Conservation (phyloP, 495 filamentous ascomycete genomes). For the Xylaria intraflava region DNA sequence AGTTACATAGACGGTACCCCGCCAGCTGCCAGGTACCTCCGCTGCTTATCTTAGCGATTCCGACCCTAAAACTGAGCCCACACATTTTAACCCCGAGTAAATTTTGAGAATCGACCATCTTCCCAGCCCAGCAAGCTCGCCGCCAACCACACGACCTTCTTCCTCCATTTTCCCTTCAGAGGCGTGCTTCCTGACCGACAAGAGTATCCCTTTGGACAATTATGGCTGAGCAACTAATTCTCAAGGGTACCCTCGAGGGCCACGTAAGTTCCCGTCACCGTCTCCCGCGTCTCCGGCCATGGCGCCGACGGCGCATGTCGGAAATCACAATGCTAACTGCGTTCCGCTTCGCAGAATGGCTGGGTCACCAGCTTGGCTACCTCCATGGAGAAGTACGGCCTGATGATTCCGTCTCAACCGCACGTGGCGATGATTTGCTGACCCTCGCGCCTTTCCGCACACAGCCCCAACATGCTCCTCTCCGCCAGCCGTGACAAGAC, state of each 20-base stretch:
- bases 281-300: not conserved
- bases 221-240: constrained; percentile 95
- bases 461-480: constrained; percentile 98
- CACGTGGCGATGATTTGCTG: constrained; percentile 7
- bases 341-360: constrained; percentile 43
- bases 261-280: constrained; percentile 49
- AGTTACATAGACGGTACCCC: not conserved
- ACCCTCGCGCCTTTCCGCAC: constrained; percentile 22
- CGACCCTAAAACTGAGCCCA: constrained; percentile 16
- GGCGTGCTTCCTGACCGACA: constrained; percentile 21
- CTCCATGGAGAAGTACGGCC: constrained; percentile 91
- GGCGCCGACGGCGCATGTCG: not conserved
- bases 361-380: constrained; percentile 88
- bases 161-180: constrained; percentile 11
- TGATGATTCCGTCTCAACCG: constrained; percentile 1
- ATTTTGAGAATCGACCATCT: constrained; percentile 17
- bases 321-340: not conserved
- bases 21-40: not conserved
- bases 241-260: constrained; percentile 96
- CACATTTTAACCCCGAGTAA: constrained; percentile 15
- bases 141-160: constrained; percentile 13
- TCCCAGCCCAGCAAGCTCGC: constrained; percentile 15
- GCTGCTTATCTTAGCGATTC: constrained; percentile 15
- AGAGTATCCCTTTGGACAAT: constrained; percentile 31
- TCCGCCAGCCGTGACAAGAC: constrained; percentile 96